phyloP scores from a whole-genome alignment of 139 green algal species.

The Auxenochlorella pyrenoidosa region DNA sequence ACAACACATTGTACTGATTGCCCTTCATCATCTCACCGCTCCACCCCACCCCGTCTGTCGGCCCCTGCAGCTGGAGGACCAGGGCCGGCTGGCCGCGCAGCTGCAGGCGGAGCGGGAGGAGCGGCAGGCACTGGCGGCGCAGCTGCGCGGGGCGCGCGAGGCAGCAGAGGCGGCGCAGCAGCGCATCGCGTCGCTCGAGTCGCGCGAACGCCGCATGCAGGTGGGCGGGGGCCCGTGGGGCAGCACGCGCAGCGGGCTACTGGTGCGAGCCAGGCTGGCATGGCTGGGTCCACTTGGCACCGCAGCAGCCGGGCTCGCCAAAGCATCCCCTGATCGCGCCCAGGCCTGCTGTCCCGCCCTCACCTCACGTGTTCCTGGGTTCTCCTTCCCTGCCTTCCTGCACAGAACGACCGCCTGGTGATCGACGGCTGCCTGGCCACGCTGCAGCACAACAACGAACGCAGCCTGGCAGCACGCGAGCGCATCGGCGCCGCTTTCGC shows the following conservation, averaged over 20 bases:
- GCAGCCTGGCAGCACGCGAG: conserved; percentile 5
- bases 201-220: conserved; percentile 7
- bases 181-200: conserved; percentile 7
- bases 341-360: background rate
- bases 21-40: too few species aligned
- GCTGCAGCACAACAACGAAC: conserved; percentile 21
- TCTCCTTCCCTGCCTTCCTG: background rate
- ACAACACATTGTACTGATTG: too few species aligned
- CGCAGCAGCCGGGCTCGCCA: background rate
- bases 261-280: background rate
- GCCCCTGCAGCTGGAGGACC: background rate
- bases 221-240: background rate
- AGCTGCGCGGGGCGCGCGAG: background rate
- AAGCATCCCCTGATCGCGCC: background rate
- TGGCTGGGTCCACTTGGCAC: background rate
- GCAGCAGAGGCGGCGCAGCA: background rate
- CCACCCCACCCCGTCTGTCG: too few species aligned
- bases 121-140: background rate
- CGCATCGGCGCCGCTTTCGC: background rate
- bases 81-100: background rate
- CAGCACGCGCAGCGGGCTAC: background rate
- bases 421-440: conserved; percentile 22
- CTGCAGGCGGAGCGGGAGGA: background rate
- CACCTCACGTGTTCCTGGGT: background rate
- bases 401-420: conserved; percentile 28